phyloP scores from a whole-genome alignment of 2,329 filamentous ascomycete genomes.

The Chrysosphaeria jannelii region DNA sequence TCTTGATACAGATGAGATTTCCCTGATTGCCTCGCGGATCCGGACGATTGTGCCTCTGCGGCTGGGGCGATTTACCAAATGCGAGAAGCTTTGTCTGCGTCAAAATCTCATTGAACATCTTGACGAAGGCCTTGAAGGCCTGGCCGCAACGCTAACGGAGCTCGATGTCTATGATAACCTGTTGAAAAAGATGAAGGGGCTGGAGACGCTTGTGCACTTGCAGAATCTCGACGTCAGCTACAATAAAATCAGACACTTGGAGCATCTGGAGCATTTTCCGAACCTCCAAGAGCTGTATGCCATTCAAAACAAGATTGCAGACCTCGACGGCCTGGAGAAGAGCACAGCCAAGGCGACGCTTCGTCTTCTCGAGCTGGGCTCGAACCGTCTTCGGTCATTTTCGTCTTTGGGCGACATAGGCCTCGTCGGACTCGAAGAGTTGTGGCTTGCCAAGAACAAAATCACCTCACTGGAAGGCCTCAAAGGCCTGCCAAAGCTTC shows the following conservation, averaged over 20 bases:
- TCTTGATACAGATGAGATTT: constrained; percentile 42
- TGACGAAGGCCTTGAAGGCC: constrained; percentile 18
- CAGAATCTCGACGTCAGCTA: constrained; percentile 73
- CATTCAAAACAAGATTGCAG: constrained; percentile 77
- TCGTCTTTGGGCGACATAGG: constrained; percentile 49
- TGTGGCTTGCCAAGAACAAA: constrained; percentile 20
- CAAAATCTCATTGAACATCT: constrained; percentile 72
- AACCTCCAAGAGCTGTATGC: constrained; percentile 66
- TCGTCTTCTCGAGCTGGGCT: constrained; percentile 66
- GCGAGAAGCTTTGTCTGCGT: constrained; percentile 57
- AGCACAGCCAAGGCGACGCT: constrained; percentile 22
- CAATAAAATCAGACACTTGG: constrained; percentile 99
- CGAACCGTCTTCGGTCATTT: constrained; percentile 55
- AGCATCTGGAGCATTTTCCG: constrained; percentile 48
- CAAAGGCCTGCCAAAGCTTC: constrained; percentile 40
- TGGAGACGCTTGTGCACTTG: constrained; percentile 49
- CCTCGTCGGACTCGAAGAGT: constrained; percentile 66
- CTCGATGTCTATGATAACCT: constrained; percentile 94
- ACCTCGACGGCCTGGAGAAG: constrained; percentile 57
- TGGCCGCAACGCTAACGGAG: constrained; percentile 42
- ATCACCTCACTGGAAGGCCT: constrained; percentile 8
- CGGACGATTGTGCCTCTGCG: constrained; percentile 44
- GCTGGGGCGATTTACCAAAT: constrained; percentile 57
- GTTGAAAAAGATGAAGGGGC: constrained; percentile 56
- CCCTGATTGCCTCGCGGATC: constrained; percentile 68